These are phyloP conservation scores for Astrocystis sublimbata DNA, from an alignment of 495 filamentous ascomycete genomes.

Conservation along the genomic window DNA sequence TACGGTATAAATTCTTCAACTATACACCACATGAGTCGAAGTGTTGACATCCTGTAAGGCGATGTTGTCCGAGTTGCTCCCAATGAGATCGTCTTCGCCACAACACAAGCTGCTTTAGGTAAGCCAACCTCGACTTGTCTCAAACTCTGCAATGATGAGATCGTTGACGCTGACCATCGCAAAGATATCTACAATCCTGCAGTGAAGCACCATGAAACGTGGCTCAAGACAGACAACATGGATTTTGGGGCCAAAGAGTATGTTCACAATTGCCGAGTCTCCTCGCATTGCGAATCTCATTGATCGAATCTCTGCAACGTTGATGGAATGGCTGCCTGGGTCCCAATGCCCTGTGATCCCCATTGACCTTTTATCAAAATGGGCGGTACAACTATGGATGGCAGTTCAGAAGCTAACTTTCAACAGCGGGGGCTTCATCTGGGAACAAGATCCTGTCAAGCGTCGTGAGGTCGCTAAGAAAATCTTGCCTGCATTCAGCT, in stretches of 20 bases:
- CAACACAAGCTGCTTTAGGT: slow-evolving; percentile 18
- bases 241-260: slow-evolving; percentile 19
- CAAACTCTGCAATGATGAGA: neutral
- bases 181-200: slow-evolving; percentile 21
- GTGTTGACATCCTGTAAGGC: slow-evolving; percentile 7
- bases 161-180: neutral
- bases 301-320: no score
- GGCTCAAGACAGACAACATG: slow-evolving; percentile 22
- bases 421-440: slow-evolving; percentile 24
- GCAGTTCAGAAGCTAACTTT: no score
- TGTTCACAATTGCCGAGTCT: no score
- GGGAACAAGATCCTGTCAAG: slow-evolving; percentile 25
- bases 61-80: slow-evolving; percentile 23
- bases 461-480: slow-evolving; percentile 21
- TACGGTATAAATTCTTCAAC: slow-evolving; percentile 16
- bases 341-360: no score
- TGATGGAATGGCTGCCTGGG: no score
- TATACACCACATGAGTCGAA: neutral
- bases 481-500: slow-evolving; percentile 24
- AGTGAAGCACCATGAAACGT: slow-evolving; percentile 17
- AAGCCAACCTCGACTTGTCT: neutral
- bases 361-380: neutral
- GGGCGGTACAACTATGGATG: no score
- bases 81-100: slow-evolving; percentile 22
- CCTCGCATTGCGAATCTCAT: no score